phyloP scores from a whole-genome alignment of 208 protist genomes.

The Wallacemonas rigidus region DNA sequence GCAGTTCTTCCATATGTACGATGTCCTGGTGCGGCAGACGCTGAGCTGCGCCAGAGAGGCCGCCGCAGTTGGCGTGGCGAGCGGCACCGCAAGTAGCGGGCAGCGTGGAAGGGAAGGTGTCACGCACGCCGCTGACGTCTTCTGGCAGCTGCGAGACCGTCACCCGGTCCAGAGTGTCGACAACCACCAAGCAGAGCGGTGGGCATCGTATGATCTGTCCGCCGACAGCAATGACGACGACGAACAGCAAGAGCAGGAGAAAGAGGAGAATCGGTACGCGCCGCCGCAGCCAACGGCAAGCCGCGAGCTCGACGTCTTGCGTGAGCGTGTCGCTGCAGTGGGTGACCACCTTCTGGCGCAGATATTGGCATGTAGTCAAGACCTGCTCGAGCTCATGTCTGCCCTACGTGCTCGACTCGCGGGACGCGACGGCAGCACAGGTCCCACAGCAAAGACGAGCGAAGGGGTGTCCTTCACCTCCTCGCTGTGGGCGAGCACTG shows the following conservation, averaged over 20 bases:
- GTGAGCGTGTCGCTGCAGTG: constrained; percentile 41
- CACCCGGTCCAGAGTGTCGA: background rate
- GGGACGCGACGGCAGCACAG: background rate
- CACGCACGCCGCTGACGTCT: no score
- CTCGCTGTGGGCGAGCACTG: background rate
- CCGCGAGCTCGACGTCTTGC: constrained; percentile 20
- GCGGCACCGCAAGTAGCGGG: no score
- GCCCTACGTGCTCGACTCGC: constrained; percentile 46
- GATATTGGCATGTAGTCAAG: constrained; percentile 54
- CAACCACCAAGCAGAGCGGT: background rate
- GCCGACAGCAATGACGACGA: background rate
- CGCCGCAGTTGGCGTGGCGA: background rate
- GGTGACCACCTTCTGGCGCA: constrained; percentile 44
- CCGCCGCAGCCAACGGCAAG: no score
- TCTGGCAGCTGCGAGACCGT: no score
- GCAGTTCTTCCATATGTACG: constrained; percentile 71
- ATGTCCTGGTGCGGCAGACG: constrained; percentile 42
- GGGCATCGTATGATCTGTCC: background rate
- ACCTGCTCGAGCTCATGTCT: constrained; percentile 64
- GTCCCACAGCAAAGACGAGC: background rate
- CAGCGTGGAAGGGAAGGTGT: no score
- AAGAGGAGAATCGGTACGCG: constrained; percentile 8
- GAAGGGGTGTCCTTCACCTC: background rate
- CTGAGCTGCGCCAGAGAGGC: constrained; percentile 36
- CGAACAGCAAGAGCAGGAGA: constrained; percentile 13